Percentiles rank a stretch among this genome's conserved stretches.
Evolutionary conservation across 2,329 filamentous ascomycete species (phyloP).

Genomic region (Aureobasidium sp.): DNA sequence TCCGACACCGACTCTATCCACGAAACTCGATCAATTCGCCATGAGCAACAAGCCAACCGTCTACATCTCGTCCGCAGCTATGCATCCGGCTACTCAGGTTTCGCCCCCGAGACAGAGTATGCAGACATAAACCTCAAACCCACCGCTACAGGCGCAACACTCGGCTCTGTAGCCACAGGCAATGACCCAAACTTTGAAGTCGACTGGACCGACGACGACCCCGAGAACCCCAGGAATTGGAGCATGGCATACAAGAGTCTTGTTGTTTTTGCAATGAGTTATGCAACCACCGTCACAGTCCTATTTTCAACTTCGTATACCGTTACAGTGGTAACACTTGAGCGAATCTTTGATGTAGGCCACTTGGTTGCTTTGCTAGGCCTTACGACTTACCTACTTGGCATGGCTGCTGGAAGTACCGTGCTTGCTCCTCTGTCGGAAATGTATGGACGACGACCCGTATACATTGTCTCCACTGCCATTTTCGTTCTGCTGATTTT

Average conservation of each 20-base stretch:
- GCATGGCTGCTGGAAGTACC: constrained; percentile 62
- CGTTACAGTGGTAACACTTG: constrained; percentile 60
- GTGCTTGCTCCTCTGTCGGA: constrained; percentile 67
- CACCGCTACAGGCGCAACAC: neutral
- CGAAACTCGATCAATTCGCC: constrained; percentile 3
- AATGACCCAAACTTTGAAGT: constrained; percentile 59
- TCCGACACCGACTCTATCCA: neutral
- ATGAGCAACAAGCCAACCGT: neutral
- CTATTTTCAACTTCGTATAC: constrained; percentile 75
- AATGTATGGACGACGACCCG: constrained; percentile 56
- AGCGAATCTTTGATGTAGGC: constrained; percentile 54
- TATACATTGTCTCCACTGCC: constrained; percentile 59
- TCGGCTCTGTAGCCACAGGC: constrained; percentile 18
- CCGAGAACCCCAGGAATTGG: constrained; percentile 62
- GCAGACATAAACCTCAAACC: constrained; percentile 12
- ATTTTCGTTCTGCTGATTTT: constrained; percentile 62
- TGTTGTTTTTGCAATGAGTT: constrained; percentile 48
- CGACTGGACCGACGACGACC: constrained; percentile 57
- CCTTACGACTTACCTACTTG: constrained; percentile 68
- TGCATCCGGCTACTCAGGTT: constrained; percentile 11
- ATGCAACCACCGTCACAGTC: constrained; percentile 48
- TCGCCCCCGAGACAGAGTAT: neutral
- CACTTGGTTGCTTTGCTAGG: constrained; percentile 62
- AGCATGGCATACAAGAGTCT: constrained; percentile 48
- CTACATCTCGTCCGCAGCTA: constrained; percentile 8